phyloP scores from a whole-genome alignment of 352 stramenopile genomes.

The Peronospora tabacina region DNA sequence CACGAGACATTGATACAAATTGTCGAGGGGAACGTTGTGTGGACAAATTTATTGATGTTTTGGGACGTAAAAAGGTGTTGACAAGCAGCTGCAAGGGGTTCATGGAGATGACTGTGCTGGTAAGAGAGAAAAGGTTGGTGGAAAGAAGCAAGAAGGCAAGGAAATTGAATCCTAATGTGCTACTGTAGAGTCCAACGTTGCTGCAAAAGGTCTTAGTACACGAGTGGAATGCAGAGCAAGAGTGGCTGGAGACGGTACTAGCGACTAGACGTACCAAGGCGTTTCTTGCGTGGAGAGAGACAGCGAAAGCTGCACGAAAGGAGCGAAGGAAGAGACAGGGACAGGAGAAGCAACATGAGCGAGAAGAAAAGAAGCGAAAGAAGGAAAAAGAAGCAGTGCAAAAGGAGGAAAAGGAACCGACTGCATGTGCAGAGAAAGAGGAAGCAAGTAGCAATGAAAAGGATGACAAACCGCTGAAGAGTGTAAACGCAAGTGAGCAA shows the following conservation, averaged over 20 bases:
- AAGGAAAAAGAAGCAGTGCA: conserved; percentile 23
- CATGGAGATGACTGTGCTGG: conserved; percentile 74
- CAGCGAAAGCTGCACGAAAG: conserved; percentile 51
- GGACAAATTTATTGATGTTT: conserved; percentile 67
- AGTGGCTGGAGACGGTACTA: conserved; percentile 50
- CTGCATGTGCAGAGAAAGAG: not conserved
- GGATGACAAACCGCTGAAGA: not conserved
- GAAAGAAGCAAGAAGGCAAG: too few species aligned
- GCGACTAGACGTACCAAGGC: conserved; percentile 46
- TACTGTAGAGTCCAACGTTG: conserved; percentile 35
- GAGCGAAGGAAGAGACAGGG: conserved; percentile 53
- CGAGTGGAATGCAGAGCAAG: conserved; percentile 53
- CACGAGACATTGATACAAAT: conserved; percentile 52
- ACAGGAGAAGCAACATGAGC: conserved; percentile 38
- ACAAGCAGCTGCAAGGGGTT: conserved; percentile 49
- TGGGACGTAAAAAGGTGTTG: conserved; percentile 45
- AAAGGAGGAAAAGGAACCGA: conserved; percentile 4
- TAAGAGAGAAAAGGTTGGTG: conserved; percentile 27
- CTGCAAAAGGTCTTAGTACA: conserved; percentile 60
- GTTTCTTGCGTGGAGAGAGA: conserved; percentile 58
- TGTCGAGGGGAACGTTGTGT: conserved; percentile 45
- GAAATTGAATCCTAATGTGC: conserved; percentile 1
- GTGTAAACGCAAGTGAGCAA: not conserved
- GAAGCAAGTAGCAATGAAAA: not conserved
- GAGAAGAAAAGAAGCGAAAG: conserved; percentile 33